Evolutionary conservation across 2,329 filamentous ascomycete species (phyloP), one percentile per base, ranked within the genome.

Genomic region (Tolypocladium paradoxum): DNA sequence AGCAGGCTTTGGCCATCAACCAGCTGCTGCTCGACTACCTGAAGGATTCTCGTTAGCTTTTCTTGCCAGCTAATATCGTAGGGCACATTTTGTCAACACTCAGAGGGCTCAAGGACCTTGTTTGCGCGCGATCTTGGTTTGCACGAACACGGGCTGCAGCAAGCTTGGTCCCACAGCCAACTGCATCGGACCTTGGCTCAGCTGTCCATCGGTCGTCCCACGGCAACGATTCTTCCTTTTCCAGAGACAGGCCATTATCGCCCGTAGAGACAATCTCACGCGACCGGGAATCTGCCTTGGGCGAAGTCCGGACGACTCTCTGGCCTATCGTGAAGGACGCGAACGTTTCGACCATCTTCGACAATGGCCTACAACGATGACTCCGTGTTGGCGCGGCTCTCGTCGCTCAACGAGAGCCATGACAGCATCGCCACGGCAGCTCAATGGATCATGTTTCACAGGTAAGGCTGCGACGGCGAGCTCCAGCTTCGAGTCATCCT

Each of bases 401-500:
- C 91, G 34, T 89, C 90, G 43, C 81, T 99, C 57, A 96, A 96
- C 71, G 95, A 99, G 73, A 95, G 90, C 12, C 92, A 99, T 69
- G 93, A 99, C 68, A 95, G 90, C 72, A 97, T 99, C 65, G 82
- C 95, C 56, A 92, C 89, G 36, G 91, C 95, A 57, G 90, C 93
- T 54, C 92, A 97, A 83, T 99, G 95, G 95, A 93, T 99, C 57
- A 95, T 99, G 87, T 99, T 99, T 69, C 92, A 99, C 73, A 87
- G 90, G 90, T 95, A 83, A 49, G 53, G 36, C 14, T 27, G 4
- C 29, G 16, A 34, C 37, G 20, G 24, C 37, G 18, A 31, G 27
- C 33, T 24, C 31, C 14, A 5, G 2, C 35, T 5, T 8, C 20
- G 29, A 16, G 24, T n/a, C n/a, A 12, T 35, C 16, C 29, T 7